Base-by-base conservation (phyloP, 306 rosid species). In the Lathyrus oleraceus region DNA sequence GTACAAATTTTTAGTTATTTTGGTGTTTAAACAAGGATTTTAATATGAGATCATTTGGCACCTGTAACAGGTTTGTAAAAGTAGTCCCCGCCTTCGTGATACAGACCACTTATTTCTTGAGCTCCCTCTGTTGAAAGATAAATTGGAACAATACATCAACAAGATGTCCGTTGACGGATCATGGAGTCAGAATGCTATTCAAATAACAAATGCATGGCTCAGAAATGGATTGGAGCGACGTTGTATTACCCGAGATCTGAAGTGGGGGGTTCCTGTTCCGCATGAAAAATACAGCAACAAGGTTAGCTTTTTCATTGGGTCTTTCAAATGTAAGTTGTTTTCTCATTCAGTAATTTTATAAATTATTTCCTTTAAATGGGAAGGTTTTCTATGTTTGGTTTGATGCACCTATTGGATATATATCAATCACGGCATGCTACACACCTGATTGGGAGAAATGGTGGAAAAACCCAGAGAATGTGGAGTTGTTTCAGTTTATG, bases 201-300 rank as follows among this genome's bases (percentile, higher is more conserved):
- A 93, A 81, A 73, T 86, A 20, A 90, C 98, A 65, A 43, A 87
- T 79, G 83, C 96, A 13, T 88, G 94, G 96, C 94, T 88, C 15
- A 85, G 70, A 78, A 96, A 91, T 73, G 98, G 98, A 70, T 76
- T 93, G 40, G 86, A 75, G 83, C 86, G 76, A 42, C 80, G 96
- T 13, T 90, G 98, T 68, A 93, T 93, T 65, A 93, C 97, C 16
- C 79, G 97, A 93, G 98, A 94, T 85, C 83, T 93, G 49, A 90
- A 93, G 81, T 93, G 98, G 98, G 98, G 98, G 60, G 97, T 93
- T 76, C 96, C 97, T 1, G 98, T 93, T 71, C 98, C 98, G 1
- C 98, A 83, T 63, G 97, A 93, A 64, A 88, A 76, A 51, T 93
- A 84, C 73, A 85, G 75, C 44, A 93, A 93, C 62, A 90, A 93